Evolutionary conservation across 768 basidiomycete genomes (phyloP).

Genomic region (Porpolomopsis calyptriformis): DNA sequence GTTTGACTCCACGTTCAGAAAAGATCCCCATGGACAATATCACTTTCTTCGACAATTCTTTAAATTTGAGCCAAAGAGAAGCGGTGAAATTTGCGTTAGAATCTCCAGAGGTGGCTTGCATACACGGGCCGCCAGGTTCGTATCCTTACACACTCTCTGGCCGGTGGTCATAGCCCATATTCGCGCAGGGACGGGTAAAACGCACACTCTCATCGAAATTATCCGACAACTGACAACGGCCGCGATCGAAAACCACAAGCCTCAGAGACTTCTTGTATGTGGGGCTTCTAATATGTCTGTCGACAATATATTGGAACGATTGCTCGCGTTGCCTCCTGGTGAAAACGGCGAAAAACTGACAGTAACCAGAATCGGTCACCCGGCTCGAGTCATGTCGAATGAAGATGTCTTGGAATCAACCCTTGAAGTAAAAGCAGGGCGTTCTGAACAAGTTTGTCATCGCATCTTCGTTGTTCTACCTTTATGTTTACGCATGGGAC

Average conservation of each 20-base stretch:
- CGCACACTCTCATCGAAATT: conserved; percentile 88
- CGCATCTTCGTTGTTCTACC: background rate
- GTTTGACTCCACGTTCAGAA: conserved; percentile 41
- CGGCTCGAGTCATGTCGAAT: conserved; percentile 78
- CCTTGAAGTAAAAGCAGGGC: conserved; percentile 59
- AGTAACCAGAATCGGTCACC: conserved; percentile 89
- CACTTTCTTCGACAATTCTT: conserved; percentile 58
- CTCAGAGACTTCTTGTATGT: conserved; percentile 69
- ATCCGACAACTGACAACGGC: conserved; percentile 67
- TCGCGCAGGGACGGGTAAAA: conserved; percentile 76
- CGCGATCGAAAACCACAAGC: conserved; percentile 36
- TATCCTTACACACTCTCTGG: background rate
- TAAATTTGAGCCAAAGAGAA: conserved; percentile 78
- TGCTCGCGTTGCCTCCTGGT: conserved; percentile 48
- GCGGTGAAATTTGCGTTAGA: conserved; percentile 79
- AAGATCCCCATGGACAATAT: conserved; percentile 29
- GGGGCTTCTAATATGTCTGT: conserved; percentile 92
- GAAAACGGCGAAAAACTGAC: conserved; percentile 44
- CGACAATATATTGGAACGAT: conserved; percentile 87
- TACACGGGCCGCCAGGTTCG: conserved; percentile 93
- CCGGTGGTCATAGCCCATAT: background rate
- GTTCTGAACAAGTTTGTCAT: conserved; percentile 54
- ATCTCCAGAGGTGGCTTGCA: conserved; percentile 75
- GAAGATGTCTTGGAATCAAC: conserved; percentile 58
- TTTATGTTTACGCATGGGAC: background rate